A percentile compares a stretch with the other conserved stretches of the same genome.
Conservation (phyloP, 2,329 filamentous ascomycete genomes). For the Drechslera avenae region DNA sequence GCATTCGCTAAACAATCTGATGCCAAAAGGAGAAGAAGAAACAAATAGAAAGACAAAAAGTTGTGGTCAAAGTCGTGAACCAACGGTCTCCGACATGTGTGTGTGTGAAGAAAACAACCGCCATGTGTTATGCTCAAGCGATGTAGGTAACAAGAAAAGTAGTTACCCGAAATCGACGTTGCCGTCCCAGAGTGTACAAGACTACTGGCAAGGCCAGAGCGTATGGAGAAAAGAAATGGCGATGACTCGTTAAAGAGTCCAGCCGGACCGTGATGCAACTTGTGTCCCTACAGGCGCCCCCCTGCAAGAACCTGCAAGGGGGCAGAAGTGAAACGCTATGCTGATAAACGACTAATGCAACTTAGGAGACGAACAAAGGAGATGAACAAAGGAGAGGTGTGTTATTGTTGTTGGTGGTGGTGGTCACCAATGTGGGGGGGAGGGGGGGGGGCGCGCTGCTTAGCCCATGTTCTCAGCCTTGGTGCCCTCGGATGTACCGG, state of each 20-base stretch:
- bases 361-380: conserved; percentile 30
- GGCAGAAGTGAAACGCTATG: conserved; percentile 43
- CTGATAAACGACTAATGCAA: conserved; percentile 39
- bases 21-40: conserved; percentile 18
- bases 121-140: conserved; percentile 37
- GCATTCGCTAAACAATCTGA: conserved; percentile 28
- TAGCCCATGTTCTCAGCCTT: conserved; percentile 39
- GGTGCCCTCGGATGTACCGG: conserved; percentile 41
- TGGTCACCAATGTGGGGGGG: not conserved
- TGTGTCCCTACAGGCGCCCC: conserved; percentile 37
- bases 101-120: conserved; percentile 33
- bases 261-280: conserved; percentile 43
- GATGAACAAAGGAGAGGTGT: conserved; percentile 32
- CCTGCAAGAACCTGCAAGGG: conserved; percentile 13
- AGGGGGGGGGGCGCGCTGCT: too few species aligned
- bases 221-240: conserved; percentile 30
- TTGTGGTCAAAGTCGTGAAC: conserved; percentile 17
- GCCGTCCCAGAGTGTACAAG: conserved; percentile 39
- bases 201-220: conserved; percentile 23
- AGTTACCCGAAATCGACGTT: conserved; percentile 36
- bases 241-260: conserved; percentile 33
- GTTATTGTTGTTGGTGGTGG: conserved; percentile 12
- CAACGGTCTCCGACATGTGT: conserved; percentile 13
- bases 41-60: conserved; percentile 17
- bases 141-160: conserved; percentile 10